Evolutionary conservation across 2,329 filamentous ascomycete genomes (phyloP).

Genomic region (Colletotrichum paranaense): DNA sequence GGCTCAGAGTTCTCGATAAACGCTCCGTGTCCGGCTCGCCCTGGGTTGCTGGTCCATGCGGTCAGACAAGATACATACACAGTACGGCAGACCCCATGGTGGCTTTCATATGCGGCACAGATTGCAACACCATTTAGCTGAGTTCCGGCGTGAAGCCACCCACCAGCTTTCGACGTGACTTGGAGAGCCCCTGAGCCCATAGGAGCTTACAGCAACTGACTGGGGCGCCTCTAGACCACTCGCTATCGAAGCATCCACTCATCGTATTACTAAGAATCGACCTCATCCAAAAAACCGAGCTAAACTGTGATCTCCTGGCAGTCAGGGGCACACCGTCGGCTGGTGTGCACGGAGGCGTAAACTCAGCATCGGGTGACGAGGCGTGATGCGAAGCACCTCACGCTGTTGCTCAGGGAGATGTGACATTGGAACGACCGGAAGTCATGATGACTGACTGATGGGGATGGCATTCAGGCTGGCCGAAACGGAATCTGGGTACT

Average conservation of each 20-base stretch:
- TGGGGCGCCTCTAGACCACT: conserved; percentile 11
- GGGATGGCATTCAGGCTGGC: conserved; percentile 4
- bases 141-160: conserved; percentile 12
- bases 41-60: conserved; percentile 28
- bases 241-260: background rate
- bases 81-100: background rate
- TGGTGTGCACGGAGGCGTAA: background rate
- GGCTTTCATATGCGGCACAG: conserved; percentile 11
- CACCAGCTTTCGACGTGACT: conserved; percentile 6
- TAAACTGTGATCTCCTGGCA: background rate
- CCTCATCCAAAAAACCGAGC: background rate
- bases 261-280: background rate
- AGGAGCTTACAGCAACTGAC: conserved; percentile 1
- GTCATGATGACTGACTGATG: conserved; percentile 26
- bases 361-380: background rate
- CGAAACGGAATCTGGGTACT: conserved; percentile 40
- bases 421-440: conserved; percentile 28
- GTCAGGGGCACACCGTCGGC: background rate
- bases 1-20: conserved; percentile 25
- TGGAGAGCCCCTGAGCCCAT: conserved; percentile 2
- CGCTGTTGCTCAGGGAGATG: conserved; percentile 24
- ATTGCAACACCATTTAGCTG: conserved; percentile 28
- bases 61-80: conserved; percentile 14
- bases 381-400: background rate
- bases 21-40: conserved; percentile 20